Evolutionary conservation across 192 early-diverging fungal genomes (phyloP), one percentile per base, ranked within the genome.

Genomic region (Gonapodya sp.): DNA sequence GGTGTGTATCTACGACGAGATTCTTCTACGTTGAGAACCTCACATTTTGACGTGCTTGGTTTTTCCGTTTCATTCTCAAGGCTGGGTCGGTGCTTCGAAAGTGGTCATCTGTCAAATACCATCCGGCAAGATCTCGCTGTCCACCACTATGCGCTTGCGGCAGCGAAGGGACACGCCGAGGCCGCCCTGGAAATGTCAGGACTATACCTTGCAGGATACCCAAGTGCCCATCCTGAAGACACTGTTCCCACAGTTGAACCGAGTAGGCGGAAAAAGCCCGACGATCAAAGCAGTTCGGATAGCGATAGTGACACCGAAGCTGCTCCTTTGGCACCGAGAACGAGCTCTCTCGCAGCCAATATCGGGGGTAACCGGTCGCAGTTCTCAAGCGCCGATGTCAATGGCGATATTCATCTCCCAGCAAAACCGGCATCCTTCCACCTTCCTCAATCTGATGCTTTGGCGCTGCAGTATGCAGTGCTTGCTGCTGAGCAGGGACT

Each of bases 121-220:
- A 24, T 64, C 24, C 46, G 46, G 8, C 46, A 64, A 64, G 46
- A 77, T 18, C 18, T 77, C 31, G 75, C 75, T 18, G 34, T 77
- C 75, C 75, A 77, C 30, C 75, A 32, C 34, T 77, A 77, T 33
- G 30, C 18, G 2, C 30, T 64, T 18, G 80, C 80, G 1, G 80
- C 80, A 0, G 37, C 35, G 0, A 35, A n/a, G 24, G 80, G 80
- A 0, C 80, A 81, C 35, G 80, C 73, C 0, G 80, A 81, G 32
- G 36, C 80, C 32, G 73, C 73, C 74, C 79, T 81, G 35, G 80
- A 81, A 36, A 79, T 81, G 35, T 73, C 80, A 0, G 80, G 80
- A 31, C 78, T 36, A 73, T 81, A 81, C 79, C 79, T 81, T 34
- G 73, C 80, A 0, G 80, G 80, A 24, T 79, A 73, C 35, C 34